These are phyloP conservation scores for Diplodia seriata DNA, from an alignment of 2,329 filamentous ascomycete species.

Conservation along the genomic window DNA sequence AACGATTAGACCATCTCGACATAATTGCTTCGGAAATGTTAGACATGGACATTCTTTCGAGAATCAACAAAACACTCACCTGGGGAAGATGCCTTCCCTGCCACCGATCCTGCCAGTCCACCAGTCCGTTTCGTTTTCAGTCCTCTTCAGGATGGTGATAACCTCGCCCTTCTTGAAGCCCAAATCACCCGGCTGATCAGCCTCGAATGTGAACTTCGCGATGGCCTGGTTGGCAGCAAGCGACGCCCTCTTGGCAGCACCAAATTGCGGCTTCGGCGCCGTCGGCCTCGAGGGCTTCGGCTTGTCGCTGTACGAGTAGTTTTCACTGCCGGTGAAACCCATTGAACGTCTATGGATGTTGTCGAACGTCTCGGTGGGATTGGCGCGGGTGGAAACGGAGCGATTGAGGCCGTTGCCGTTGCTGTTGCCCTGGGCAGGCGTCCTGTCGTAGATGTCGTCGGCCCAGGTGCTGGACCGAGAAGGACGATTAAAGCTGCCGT, in stretches of 20 bases:
- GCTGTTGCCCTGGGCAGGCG: constrained; percentile 43
- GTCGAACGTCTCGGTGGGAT: constrained; percentile 60
- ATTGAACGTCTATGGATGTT: constrained; percentile 46
- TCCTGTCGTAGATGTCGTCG: constrained; percentile 74
- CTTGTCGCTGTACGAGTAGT: constrained; percentile 63
- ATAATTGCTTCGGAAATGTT: constrained; percentile 46
- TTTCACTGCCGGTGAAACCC: constrained; percentile 49
- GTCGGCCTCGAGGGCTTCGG: constrained; percentile 73
- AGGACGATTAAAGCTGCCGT: constrained; percentile 61
- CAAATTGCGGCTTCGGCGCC: constrained; percentile 88
- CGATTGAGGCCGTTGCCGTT: constrained; percentile 46
- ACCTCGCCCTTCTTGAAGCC: constrained; percentile 97
- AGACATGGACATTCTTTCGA: constrained; percentile 21
- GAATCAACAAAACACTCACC: constrained; percentile 54
- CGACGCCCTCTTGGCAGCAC: constrained; percentile 54
- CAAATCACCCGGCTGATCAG: constrained; percentile 89
- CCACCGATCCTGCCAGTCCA: constrained; percentile 93
- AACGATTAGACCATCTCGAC: constrained; percentile 45
- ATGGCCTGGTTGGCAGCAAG: constrained; percentile 77
- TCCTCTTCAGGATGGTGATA: constrained; percentile 93
- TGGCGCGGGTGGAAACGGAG: constrained; percentile 60
- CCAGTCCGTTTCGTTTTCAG: constrained; percentile 94
- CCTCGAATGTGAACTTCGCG: constrained; percentile 91
- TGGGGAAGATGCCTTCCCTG: constrained; percentile 90
- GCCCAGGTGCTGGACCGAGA: constrained; percentile 74